Conservation (phyloP, 2,329 filamentous ascomycete genomes). For the Pleomassaria siparia region DNA sequence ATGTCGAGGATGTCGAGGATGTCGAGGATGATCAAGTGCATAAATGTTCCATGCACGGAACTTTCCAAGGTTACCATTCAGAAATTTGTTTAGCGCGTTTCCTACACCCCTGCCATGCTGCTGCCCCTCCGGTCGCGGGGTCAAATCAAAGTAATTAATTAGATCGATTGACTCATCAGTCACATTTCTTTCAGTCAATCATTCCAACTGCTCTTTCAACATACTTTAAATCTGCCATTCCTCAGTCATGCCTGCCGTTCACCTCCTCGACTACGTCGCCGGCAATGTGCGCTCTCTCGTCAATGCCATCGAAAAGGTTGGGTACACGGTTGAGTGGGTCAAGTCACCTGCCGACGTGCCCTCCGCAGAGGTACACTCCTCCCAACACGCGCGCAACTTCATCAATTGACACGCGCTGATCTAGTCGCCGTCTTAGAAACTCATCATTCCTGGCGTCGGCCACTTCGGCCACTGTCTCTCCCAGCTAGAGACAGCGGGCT, state of each 20-base stretch:
- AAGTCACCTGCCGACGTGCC: slow-evolving; percentile 79
- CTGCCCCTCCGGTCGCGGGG: slow-evolving; percentile 13
- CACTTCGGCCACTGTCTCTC: slow-evolving; percentile 96
- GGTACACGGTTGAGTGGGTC: slow-evolving; percentile 92
- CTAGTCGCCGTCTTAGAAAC: slow-evolving; percentile 60
- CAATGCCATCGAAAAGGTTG: slow-evolving; percentile 95
- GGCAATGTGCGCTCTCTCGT: slow-evolving; percentile 95
- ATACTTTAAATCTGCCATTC: background rate
- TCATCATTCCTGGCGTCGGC: slow-evolving; percentile 94
- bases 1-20: background rate
- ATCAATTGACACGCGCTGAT: slow-evolving; percentile 40
- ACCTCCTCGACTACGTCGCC: slow-evolving; percentile 87
- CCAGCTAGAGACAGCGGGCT: slow-evolving; percentile 79
- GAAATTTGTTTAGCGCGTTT: slow-evolving; percentile 7
- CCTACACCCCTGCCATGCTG: background rate
- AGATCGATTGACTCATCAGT: slow-evolving; percentile 12
- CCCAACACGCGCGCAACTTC: slow-evolving; percentile 5
- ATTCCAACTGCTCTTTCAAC: background rate
- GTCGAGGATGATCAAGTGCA: too few relatives aligned
- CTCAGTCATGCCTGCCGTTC: slow-evolving; percentile 69
- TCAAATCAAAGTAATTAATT: slow-evolving; percentile 18
- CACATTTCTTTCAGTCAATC: background rate
- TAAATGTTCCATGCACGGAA: too few relatives aligned
- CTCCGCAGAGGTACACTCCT: slow-evolving; percentile 70
- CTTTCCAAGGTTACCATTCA: too few relatives aligned